Evolutionary conservation across 257 asterid species (phyloP), one percentile per base, ranked within the genome.

Genomic region (Nicotiana paniculata): DNA sequence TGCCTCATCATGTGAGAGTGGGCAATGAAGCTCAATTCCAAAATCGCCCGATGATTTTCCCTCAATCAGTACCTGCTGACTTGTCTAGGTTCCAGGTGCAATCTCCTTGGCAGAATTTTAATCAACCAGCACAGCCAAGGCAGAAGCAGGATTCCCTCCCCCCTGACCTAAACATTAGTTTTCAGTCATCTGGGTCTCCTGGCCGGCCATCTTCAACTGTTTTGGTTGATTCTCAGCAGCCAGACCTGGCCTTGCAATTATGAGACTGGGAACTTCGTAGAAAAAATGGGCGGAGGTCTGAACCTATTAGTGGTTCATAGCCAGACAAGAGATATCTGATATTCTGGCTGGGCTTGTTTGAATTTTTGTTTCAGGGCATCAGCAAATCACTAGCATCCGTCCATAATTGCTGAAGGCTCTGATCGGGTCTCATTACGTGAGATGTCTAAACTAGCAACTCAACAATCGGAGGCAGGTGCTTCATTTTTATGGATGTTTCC

Each of bases 211-310:
- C 98, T 62, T 88, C 97, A 0, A 89, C 92, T 24, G 92, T 89
- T 62, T 75, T 89, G 83, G 91, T 95, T 61, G 99, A 96, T 89
- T 91, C 99, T 59, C 98, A 93, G 91, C 99, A 95, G 85, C 99
- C 99, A 26, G 99, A 97, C 89, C 87, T 97, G 81, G 99, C 99
- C 84, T 89, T 93, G 85, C 99, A 97, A 82, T 97, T 97, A 81
- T 95, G 88, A 93, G 78, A 80, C 80, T 37, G 51, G 37, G 63
- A 75, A 15, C 28, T 74, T 51, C 62, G 2, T 37, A 75, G 16
- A 26, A 48, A 74, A 24, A 48, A 75, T 51, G 9, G 30, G 46
- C 48, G 15, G 7, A 51, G 21, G 80, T 15, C 26, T 28, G 63
- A 51, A 51, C 80, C 46, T 74, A 4, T 5, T 15, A 15, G 17